Evolutionary conservation across 1,284 basidiomycete genomes (phyloP), one percentile per base, ranked within the genome.

Genomic region (Ganoderma resinaceum): DNA sequence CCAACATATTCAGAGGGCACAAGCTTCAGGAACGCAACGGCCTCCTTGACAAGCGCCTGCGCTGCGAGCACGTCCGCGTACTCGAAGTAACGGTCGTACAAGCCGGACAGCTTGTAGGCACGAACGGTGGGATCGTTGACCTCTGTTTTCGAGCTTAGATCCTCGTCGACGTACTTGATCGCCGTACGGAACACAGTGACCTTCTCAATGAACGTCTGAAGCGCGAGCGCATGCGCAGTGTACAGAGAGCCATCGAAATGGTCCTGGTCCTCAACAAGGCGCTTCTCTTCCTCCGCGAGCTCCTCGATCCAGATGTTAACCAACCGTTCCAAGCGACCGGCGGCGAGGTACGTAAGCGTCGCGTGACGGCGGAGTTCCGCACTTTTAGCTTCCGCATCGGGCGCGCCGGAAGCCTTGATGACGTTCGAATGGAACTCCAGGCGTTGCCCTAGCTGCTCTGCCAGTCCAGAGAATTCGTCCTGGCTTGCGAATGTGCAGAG

Each of bases 121-220:
- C 91, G 88, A 7, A 85, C 86, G 7, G 85, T 84, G 0, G 83
- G 82, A 67, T 87, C 85, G 2, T 75, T 75, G 23, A 75, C 77
- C 2, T 74, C 71, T 5, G 78, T 70, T 12, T 75, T 72, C 65
- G 80, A 75, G 7, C 75, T 74, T 43, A 99, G 84, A 73, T 98
- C 96, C 40, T 85, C 81, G 78, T 99, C 97, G 71, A 90, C 86
- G 80, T 98, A 99, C 46, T 88, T 89, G 64, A 95, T 95, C 0
- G 97, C 97, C 66, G 89, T 87, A 71, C 95, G 91, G 89, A 99
- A 99, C 52, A 98, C 91, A 1, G 95, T 92, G 53, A 99, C 96
- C 83, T 99, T 99, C 81, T 99, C 97, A 77, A 99, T 89, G 82
- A 99, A 97, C 0, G 93, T 93, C 80, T 99, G 96, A 40, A 99